Base-by-base conservation (phyloP, 495 filamentous ascomycete genomes). In the Penicillium daleae region DNA sequence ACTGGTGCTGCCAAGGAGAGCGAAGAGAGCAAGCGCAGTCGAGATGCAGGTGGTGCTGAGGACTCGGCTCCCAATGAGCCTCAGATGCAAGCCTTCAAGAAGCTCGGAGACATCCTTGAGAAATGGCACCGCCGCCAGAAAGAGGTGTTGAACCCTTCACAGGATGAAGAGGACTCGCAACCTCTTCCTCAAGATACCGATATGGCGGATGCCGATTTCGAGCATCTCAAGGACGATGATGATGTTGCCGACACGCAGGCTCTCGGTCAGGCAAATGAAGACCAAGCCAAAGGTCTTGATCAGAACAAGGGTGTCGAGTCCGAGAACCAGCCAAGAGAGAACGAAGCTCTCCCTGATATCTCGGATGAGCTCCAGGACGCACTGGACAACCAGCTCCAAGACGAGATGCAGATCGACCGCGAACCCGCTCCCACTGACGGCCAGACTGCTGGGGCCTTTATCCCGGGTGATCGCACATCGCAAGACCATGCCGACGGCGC, bases 61-160 rank as follows among this genome's bases (percentile, higher is more conserved):
- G 78, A 80, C 49, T 58, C 63, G 7, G 64, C 68, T 22, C 84
- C 86, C 48, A 82, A 87, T 46, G 83, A 89, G 55, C 78, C 77
- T 64, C 76, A 82, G 46, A 68, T 78, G 32, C 76, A 81, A 57
- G 87, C 92, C 2, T 96, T 96, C 81, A 92, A 94, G 78, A 94
- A 95, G 62, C 83, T 99, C 58, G 96, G 96, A 2, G 92, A 97
- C 78, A 88, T 90, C 22, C 82, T 99, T n/a, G 93, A 97, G 67
- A 82, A 88, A 64, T 99, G 93, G 93, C 92, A 97, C 73, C 86
- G 89, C 42, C 88, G 87, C 64, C 90, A 93, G 65, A 82, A 84
- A 29, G 86, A 96, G 59, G 97, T 99, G 58, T 77, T 85, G 64
- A 83, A 90, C 57, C 82, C 90, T 10, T 81, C 85, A 37, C 79